Conservation (phyloP, 352 stramenopile species). For the Pseudoperonospora humuli region DNA sequence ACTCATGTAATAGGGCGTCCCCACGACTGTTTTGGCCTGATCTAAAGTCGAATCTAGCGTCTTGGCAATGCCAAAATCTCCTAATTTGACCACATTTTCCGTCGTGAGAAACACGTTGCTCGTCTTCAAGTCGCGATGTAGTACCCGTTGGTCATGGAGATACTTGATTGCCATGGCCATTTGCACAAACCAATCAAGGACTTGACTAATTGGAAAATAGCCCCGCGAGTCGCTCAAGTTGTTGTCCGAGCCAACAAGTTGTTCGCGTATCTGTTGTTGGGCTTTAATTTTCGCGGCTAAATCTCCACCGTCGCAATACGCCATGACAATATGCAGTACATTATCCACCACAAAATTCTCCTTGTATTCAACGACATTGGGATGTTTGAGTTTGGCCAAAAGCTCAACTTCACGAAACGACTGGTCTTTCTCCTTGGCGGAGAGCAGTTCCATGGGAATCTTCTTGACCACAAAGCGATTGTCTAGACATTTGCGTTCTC, state of each 20-base stretch:
- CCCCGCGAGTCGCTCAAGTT: constrained; percentile 14
- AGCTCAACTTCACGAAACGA: constrained; percentile 85
- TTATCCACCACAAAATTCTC: constrained; percentile 81
- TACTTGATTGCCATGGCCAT: constrained; percentile 92
- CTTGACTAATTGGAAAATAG: constrained; percentile 54
- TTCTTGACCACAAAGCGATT: constrained; percentile 77
- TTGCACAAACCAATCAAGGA: constrained; percentile 90
- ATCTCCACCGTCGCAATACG: constrained; percentile 91
- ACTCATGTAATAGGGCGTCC: constrained; percentile 92
- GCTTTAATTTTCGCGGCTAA: constrained; percentile 55
- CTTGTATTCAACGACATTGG: constrained; percentile 93
- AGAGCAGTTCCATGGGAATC: constrained; percentile 80
- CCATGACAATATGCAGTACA: constrained; percentile 92
- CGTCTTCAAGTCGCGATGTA: constrained; percentile 93
- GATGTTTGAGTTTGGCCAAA: constrained; percentile 85
- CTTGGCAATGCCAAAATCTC: constrained; percentile 91
- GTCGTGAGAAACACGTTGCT: constrained; percentile 90
- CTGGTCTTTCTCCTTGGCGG: constrained; percentile 67
- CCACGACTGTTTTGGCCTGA: constrained; percentile 86
- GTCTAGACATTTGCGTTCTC: constrained; percentile 21
- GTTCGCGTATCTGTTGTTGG: constrained; percentile 30
- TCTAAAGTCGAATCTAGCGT: constrained; percentile 76
- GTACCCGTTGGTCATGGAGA: constrained; percentile 86
- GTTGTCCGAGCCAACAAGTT: constrained; percentile 9
- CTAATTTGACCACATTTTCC: constrained; percentile 85